A percentile compares a stretch with the other conserved stretches of the same genome.
Evolutionary conservation across 441 rosid genomes (phyloP).

Genomic region (Mallotus repandus): DNA sequence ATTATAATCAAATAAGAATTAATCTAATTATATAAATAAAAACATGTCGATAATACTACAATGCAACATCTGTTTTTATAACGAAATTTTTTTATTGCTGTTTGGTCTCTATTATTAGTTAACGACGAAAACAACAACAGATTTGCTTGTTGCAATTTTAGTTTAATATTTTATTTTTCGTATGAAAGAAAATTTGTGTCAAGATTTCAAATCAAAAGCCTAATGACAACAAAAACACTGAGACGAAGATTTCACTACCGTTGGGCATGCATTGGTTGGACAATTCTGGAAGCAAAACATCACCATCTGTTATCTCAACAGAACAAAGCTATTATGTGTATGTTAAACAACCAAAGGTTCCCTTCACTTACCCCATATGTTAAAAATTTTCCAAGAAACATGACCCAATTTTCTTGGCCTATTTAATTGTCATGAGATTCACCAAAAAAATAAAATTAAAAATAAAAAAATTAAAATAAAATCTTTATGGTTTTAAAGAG

Average conservation of each 20-base stretch:
- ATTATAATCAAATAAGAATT: too few relatives aligned
- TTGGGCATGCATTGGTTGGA: not conserved
- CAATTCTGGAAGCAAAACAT: not conserved
- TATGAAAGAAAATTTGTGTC: not conserved
- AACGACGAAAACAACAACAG: too few relatives aligned
- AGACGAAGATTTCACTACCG: not conserved
- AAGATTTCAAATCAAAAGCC: not conserved
- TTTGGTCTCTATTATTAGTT: too few relatives aligned
- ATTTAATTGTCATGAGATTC: slow-evolving; percentile 18
- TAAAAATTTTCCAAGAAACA: slow-evolving; percentile 12
- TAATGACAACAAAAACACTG: not conserved
- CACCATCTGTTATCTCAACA: not conserved
- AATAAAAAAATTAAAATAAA: too few relatives aligned
- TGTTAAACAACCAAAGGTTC: not conserved
- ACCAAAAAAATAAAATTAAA: not conserved
- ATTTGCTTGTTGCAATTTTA: too few relatives aligned
- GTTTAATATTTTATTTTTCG: too few relatives aligned
- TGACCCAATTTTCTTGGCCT: slow-evolving; percentile 21
- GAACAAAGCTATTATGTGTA: not conserved
- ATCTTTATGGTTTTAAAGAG: not conserved
- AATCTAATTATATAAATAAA: too few relatives aligned
- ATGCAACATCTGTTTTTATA: too few relatives aligned
- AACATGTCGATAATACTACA: too few relatives aligned
- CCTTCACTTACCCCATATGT: slow-evolving; percentile 13
- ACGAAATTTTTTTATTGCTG: too few relatives aligned